Evolutionary conservation across 345 rosid species (phyloP).

Genomic region (Citrus hindsii): DNA sequence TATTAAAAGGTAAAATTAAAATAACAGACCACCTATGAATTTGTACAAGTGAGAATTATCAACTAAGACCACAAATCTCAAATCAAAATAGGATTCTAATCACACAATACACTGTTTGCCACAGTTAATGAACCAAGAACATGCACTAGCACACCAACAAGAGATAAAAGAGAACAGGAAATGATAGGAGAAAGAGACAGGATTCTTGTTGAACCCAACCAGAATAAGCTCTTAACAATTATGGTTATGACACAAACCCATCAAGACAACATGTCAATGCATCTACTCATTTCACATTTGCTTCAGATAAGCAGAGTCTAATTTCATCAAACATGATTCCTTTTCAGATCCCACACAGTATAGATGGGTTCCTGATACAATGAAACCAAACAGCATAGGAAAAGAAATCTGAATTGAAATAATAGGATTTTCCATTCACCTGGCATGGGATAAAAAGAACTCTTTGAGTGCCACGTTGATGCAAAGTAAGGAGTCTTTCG

Average conservation of each 20-base stretch:
- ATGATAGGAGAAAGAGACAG: no score
- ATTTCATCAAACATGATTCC: neutral
- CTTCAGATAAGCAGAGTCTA: neutral
- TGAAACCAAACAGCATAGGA: neutral
- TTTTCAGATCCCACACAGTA: neutral
- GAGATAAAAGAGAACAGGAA: neutral
- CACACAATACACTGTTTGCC: neutral
- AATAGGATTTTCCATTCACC: constrained; percentile 36
- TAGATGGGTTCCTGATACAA: neutral
- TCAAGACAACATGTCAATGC: neutral
- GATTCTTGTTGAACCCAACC: neutral
- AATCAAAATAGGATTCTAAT: neutral
- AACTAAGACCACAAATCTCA: neutral
- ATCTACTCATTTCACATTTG: neutral
- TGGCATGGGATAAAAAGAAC: constrained; percentile 97
- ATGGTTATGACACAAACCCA: neutral
- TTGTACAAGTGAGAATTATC: neutral
- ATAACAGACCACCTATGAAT: neutral
- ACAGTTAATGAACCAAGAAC: neutral
- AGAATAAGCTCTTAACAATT: neutral
- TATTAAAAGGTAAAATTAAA: no score
- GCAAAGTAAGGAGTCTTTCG: constrained; percentile 69
- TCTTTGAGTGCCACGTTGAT: constrained; percentile 72
- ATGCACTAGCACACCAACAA: neutral
- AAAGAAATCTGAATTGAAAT: neutral